These are phyloP conservation scores for Ophiosphaerella narmari DNA, from an alignment of 2,329 filamentous ascomycete genomes.

Conservation along the genomic window DNA sequence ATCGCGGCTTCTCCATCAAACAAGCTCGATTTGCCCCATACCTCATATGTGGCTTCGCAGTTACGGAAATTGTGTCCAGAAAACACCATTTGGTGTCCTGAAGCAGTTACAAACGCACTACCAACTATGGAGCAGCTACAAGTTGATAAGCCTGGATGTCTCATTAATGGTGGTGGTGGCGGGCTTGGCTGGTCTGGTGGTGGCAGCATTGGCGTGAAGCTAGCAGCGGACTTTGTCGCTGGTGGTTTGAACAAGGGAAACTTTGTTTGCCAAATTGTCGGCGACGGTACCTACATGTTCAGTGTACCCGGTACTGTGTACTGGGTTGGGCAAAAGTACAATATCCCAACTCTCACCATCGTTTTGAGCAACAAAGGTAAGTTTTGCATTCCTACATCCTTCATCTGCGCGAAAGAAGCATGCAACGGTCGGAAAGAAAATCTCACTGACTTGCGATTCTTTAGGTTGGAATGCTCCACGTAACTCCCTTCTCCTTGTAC, in stretches of 20 bases:
- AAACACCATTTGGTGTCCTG: constrained; percentile 75
- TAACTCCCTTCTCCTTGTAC: background rate
- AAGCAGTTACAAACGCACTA: constrained; percentile 74
- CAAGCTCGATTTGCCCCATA: constrained; percentile 65
- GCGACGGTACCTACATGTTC: constrained; percentile 71
- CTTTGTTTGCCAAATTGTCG: constrained; percentile 59
- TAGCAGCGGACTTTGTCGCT: constrained; percentile 59
- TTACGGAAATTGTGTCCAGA: constrained; percentile 62
- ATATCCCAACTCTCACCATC: constrained; percentile 68
- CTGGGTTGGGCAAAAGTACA: constrained; percentile 70
- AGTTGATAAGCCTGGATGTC: constrained; percentile 68
- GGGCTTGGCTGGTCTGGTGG: constrained; percentile 83
- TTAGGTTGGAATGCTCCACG: constrained; percentile 2
- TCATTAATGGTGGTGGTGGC: constrained; percentile 81
- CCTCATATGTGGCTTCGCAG: constrained; percentile 60
- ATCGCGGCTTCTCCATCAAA: constrained; percentile 58
- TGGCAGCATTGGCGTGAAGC: constrained; percentile 73
- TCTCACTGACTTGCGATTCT: background rate
- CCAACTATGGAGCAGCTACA: constrained; percentile 74
- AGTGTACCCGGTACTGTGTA: constrained; percentile 68
- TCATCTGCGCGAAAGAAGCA: background rate
- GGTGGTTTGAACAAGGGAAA: constrained; percentile 45
- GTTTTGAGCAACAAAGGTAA: constrained; percentile 70
- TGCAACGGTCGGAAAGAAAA: no score
- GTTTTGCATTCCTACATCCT: background rate